Base-by-base conservation (phyloP, 1,284 basidiomycete genomes). In the Trichosporon coremiiforme region DNA sequence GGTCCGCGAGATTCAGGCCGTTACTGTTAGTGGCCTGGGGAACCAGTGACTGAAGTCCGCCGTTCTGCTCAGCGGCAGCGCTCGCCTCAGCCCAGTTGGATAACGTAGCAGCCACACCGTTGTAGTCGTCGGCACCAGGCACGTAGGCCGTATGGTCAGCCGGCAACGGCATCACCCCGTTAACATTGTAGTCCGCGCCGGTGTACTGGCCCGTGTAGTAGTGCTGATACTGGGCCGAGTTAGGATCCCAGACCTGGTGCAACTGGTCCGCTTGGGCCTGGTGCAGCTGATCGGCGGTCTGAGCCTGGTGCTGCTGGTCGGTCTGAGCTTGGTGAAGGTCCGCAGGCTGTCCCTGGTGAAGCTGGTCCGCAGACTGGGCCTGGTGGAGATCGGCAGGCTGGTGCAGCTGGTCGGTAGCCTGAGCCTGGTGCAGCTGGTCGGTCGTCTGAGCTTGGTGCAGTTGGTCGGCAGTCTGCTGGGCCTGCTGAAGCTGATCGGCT, bases 41-140 rank as follows among this genome's bases (percentile, higher is more conserved):
- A 35, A 66, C 68, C 1, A 69, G 29, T 13, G 29, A 45, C 25
- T 29, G 38, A 13, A 66, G 57, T 5, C 65, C 63, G n/a, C 41
- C 57, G 66, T 67, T 70, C 12, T 41, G 55, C 10, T 70, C 66
- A 45, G 55, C 66, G 1, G 63, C 65, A 2, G 65, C 36, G 41
- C 66, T 70, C 6, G 73, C 66, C 45, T 71, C 68, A 2, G 69
- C 70, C 73, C 73, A 74, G 64, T 68, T 70, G 45, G 69, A 70
- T 31, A 74, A 47, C 0, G 73, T 72, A 1, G 72, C 68, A 7
- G 68, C 70, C 10, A 72, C 69, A 17, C 55, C 63, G 31, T 57
- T 70, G 66, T 71, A 74, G 66, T 74, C 73, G 3, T 68, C 67
- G 9, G 36, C 67, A 22, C 66, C 45, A 6, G 65, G 47, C 5